Base-by-base conservation (phyloP, 306 rosid genomes). In the Glycyrrhiza uralensis region DNA sequence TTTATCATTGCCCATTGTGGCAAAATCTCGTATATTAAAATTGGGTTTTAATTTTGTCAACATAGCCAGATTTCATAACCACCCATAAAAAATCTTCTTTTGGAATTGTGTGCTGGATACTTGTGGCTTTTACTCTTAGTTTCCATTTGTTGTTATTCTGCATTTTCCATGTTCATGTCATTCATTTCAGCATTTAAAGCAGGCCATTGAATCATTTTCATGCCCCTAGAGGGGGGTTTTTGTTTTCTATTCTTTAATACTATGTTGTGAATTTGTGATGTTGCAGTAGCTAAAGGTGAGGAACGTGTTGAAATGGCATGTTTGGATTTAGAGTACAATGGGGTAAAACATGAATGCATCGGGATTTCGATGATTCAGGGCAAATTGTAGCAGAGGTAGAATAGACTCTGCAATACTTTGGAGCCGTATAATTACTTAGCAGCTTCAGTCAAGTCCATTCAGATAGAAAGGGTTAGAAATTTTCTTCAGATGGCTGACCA, bases 81-180 rank as follows among this genome's bases (percentile, higher is more conserved):
- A 69, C 66, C 22, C 19, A 51, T 42, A 55, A 70, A n/a, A 72
- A 66, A 54, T 55, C 58, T 67, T 44, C 2, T 69, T 56, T 38
- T 47, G 76, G 54, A 68, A 61, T 59, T 24, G 68, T 28, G 33
- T 17, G 13, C 9, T 77, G 17, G 56, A 66, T 45, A 66, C 60
- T 9, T 42, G 17, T 44, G 62, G 62, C 64, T 24, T 45, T 41
- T 36, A 19, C 59, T 64, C 41, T 71, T 59, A 8, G 42, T 77
- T 70, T 64, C 68, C 75, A 23, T 63, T 72, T 68, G 68, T 49
- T 19, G 15, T 57, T 32, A n/a, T 45, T 73, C 79, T 63, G 57
- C 81, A 79, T 74, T 85, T n/a, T 80, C 77, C 80, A 42, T 73
- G 85, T 72, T 54, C 80, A 46, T 42, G 58, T 38, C 76, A 71